A percentile compares a stretch with the other conserved stretches of the same genome.
phyloP scores from a whole-genome alignment of 441 rosid species.

The Eutrema salsugineum region DNA sequence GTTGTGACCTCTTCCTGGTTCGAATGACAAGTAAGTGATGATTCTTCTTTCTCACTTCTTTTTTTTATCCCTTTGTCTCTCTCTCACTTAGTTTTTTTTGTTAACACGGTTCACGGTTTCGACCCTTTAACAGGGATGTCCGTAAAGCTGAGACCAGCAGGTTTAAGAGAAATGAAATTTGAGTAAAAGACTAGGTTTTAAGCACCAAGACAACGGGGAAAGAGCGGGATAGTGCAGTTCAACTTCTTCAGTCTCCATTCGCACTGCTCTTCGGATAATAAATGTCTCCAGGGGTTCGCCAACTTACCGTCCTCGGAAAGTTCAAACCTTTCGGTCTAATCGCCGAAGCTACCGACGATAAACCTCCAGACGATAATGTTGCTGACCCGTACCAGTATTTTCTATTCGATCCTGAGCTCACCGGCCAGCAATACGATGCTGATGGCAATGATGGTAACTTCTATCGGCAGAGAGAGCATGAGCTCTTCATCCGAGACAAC shows the following conservation, averaged over 20 bases:
- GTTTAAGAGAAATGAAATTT: neutral
- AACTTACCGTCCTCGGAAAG: conserved; percentile 81
- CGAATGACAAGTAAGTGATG: conserved; percentile 36
- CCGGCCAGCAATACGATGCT: conserved; percentile 44
- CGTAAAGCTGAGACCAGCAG: neutral
- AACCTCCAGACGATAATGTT: conserved; percentile 36
- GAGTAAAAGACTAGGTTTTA: conserved; percentile 8
- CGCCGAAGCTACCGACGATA: conserved; percentile 84
- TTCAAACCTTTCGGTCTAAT: conserved; percentile 91
- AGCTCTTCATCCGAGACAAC: conserved; percentile 87
- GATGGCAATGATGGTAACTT: conserved; percentile 36
- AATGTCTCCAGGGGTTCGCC: conserved; percentile 69
- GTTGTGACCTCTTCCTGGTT: conserved; percentile 27
- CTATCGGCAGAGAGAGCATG: conserved; percentile 58
- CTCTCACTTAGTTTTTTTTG: neutral
- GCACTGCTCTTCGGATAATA: neutral
- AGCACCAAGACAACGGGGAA: neutral
- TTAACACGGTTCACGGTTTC: neutral
- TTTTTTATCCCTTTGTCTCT: neutral
- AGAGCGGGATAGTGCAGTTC: conserved; percentile 11
- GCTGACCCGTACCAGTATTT: conserved; percentile 69
- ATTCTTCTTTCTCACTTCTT: neutral
- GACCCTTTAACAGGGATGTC: conserved; percentile 2
- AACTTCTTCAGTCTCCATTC: neutral
- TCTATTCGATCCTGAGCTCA: conserved; percentile 68